Percentiles rank a stretch among this genome's conserved stretches.
phyloP scores from a whole-genome alignment of 257 asterid species.

The Parsonsia alboflavescens region DNA sequence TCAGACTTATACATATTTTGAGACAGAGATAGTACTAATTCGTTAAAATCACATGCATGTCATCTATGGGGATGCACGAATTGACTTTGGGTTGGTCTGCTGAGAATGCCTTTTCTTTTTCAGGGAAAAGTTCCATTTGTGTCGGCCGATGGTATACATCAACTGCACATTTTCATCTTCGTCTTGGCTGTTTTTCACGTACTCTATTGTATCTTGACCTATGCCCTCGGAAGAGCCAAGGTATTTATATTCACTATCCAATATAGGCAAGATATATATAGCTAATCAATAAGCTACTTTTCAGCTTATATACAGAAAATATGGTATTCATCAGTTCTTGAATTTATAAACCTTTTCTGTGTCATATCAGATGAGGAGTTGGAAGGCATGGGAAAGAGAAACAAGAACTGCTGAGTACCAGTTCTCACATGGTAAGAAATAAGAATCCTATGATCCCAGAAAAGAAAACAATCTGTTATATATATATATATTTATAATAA shows the following conservation, averaged over 20 bases:
- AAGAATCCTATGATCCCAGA: neutral
- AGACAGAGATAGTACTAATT: no score
- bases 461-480: no score
- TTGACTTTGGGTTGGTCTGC: no score
- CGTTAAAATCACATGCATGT: no score
- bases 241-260: conserved; percentile 20
- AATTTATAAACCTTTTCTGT: neutral
- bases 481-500: no score
- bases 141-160: conserved; percentile 70
- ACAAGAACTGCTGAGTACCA: conserved; percentile 69
- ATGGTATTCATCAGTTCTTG: neutral
- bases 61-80: no score
- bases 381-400: conserved; percentile 86
- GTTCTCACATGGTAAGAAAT: conserved; percentile 69
- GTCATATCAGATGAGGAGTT: conserved; percentile 57
- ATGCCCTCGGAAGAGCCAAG: conserved; percentile 74
- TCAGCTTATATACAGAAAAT: neutral
- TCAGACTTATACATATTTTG: no score
- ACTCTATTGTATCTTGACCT: conserved; percentile 59
- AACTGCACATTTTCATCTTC: conserved; percentile 77
- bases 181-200: conserved; percentile 75
- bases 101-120: conserved; percentile 4
- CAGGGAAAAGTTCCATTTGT: conserved; percentile 74
- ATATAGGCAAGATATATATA: no score
- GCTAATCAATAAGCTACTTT: no score